These are phyloP conservation scores for Oehlia diaphana DNA, from an alignment of 192 early-diverging fungal genomes.

Conservation along the genomic window DNA sequence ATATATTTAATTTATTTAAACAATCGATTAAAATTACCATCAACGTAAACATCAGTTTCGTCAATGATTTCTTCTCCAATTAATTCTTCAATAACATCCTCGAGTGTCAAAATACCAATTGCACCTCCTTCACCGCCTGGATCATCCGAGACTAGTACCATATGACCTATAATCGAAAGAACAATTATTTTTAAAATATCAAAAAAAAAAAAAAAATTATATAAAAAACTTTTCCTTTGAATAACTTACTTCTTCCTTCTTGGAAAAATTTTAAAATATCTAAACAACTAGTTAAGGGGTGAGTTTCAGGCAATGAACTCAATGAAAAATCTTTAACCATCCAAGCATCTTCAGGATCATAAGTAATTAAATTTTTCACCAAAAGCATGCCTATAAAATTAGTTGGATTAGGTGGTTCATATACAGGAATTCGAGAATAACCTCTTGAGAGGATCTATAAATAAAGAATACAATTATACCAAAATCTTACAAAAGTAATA, in stretches of 20 bases:
- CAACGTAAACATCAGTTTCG: constrained; percentile 70
- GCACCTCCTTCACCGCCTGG: constrained; percentile 55
- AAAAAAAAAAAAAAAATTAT: too few species aligned
- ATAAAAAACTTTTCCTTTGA: not conserved
- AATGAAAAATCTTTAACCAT: constrained; percentile 62
- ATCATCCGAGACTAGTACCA: constrained; percentile 64
- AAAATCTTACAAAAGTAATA: too few species aligned
- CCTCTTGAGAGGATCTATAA: constrained; percentile 64
- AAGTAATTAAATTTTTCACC: constrained; percentile 72
- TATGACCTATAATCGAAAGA: constrained; percentile 46
- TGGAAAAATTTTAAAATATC: constrained; percentile 85
- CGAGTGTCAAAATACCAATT: constrained; percentile 75
- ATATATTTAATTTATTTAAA: too few species aligned
- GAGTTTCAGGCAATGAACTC: constrained; percentile 54
- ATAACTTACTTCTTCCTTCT: constrained; percentile 63
- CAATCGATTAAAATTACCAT: constrained; percentile 9
- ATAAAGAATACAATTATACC: constrained; percentile 19
- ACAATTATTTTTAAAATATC: not conserved
- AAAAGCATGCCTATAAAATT: constrained; percentile 78
- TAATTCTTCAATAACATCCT: constrained; percentile 84
- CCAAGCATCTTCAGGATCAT: constrained; percentile 68
- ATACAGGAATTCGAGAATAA: constrained; percentile 77
- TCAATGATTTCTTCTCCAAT: constrained; percentile 84
- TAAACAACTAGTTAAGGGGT: constrained; percentile 57
- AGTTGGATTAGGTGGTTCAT: constrained; percentile 53